Conservation (phyloP, 2,329 filamentous ascomycete species). For the Gyromitra esculenta region DNA sequence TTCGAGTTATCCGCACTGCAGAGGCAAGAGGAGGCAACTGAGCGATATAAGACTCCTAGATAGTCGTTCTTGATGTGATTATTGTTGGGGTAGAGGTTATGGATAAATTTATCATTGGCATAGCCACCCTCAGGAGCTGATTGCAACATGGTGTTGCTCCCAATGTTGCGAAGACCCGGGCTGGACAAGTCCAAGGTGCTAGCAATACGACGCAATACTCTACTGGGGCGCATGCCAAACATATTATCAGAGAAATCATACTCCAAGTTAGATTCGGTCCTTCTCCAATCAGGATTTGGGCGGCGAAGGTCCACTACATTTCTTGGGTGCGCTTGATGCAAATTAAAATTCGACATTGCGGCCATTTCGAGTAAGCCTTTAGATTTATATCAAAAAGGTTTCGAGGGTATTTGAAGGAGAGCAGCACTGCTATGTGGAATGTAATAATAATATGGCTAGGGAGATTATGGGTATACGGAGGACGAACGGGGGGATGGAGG, state of each 20-base stretch:
- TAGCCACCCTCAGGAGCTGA: not conserved
- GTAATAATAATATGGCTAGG: not conserved
- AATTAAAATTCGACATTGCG: constrained; percentile 26
- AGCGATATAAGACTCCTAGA: not conserved
- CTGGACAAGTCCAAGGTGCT: constrained; percentile 30
- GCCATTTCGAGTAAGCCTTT: constrained; percentile 1
- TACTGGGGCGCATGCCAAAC: constrained; percentile 16
- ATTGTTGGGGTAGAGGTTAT: constrained; percentile 1
- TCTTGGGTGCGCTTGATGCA: not conserved
- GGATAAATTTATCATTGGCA: constrained; percentile 7
- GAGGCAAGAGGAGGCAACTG: not conserved
- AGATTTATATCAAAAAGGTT: not conserved
- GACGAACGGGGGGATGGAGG: not conserved
- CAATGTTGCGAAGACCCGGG: constrained; percentile 3
- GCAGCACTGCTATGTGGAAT: not conserved
- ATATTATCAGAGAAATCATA: constrained; percentile 17
- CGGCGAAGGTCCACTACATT: constrained; percentile 2
- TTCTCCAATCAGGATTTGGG: constrained; percentile 6
- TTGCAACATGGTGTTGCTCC: constrained; percentile 22
- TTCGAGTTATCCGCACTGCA: not conserved
- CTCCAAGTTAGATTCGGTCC: constrained; percentile 36
- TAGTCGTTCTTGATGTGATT: not conserved
- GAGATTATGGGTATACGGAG: constrained; percentile 8
- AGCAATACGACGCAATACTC: constrained; percentile 23
- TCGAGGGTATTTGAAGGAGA: not conserved